Evolutionary conservation across 2,329 filamentous ascomycete genomes (phyloP).

Genomic region (Eutypella sp.): DNA sequence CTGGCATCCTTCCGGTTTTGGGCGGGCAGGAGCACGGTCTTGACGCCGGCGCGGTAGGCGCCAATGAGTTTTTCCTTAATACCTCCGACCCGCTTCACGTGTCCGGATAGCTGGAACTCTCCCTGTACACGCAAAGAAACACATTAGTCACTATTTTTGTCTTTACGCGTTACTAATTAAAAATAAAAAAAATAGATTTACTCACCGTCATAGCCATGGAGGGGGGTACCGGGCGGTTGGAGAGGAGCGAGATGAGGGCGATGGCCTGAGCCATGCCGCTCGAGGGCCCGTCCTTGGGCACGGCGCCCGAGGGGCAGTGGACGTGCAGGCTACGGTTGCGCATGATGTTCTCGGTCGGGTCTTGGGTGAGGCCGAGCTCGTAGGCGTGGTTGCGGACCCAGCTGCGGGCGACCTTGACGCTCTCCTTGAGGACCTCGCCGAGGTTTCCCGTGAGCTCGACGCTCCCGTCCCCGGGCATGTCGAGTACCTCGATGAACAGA

Average conservation of each 20-base stretch:
- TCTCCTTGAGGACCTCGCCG: slow-evolving; percentile 94
- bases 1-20: slow-evolving; percentile 89
- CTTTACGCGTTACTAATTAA: no score
- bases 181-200: slow-evolving; percentile 6
- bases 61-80: slow-evolving; percentile 99
- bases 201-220: slow-evolving; percentile 90
- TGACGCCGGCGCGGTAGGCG: slow-evolving; percentile 85
- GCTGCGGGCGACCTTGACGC: slow-evolving; percentile 88
- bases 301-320: slow-evolving; percentile 89
- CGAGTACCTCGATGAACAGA: slow-evolving; percentile 95
- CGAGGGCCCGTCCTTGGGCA: slow-evolving; percentile 85
- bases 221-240: slow-evolving; percentile 77
- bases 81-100: slow-evolving; percentile 89
- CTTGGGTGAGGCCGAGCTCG: slow-evolving; percentile 76
- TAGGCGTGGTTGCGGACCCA: slow-evolving; percentile 98
- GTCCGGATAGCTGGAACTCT: slow-evolving; percentile 74
- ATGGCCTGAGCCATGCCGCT: slow-evolving; percentile 93
- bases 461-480: slow-evolving; percentile 89
- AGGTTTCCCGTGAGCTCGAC: slow-evolving; percentile 96
- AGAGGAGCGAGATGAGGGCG: slow-evolving; percentile 86
- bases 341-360: slow-evolving; percentile 89
- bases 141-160: slow-evolving; percentile 12
- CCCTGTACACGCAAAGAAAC: slow-evolving; percentile 43
- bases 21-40: slow-evolving; percentile 82
- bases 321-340: slow-evolving; percentile 91